A percentile compares a stretch with the other conserved stretches of the same genome.
Conservation (phyloP, 31 red algal genomes). For the Porphyra umbilicalis region DNA sequence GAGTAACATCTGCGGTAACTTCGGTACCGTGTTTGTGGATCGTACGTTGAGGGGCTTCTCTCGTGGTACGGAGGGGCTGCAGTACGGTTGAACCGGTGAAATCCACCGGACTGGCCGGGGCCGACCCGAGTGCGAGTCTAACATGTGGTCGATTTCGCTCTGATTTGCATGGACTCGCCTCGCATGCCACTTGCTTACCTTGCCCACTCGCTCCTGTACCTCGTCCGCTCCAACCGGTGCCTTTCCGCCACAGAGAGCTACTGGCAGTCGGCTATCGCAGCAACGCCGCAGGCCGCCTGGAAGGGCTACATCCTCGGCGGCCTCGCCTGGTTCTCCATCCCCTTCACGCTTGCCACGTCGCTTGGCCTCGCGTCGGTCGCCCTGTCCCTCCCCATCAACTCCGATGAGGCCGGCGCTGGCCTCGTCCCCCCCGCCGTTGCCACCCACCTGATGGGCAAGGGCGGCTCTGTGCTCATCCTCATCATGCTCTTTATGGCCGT, state of each 20-base stretch:
- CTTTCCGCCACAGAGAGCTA: conserved; percentile 8
- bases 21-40: conserved; percentile 65
- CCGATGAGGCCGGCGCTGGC: conserved; percentile 30
- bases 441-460: conserved; percentile 56
- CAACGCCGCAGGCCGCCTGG: conserved; percentile 71
- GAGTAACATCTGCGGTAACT: conserved; percentile 76
- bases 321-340: conserved; percentile 83
- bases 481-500: conserved; percentile 91
- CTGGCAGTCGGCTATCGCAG: conserved; percentile 83
- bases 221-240: too few species aligned
- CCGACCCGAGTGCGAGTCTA: not conserved
- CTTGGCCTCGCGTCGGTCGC: conserved; percentile 64
- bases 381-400: conserved; percentile 50
- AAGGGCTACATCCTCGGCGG: conserved; percentile 83
- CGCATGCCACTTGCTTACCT: not conserved
- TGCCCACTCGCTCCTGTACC: too few species aligned
- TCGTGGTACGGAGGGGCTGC: not conserved
- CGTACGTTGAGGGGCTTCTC: conserved; percentile 4
- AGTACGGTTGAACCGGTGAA: too few species aligned
- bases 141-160: not conserved
- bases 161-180: not conserved
- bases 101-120: not conserved
- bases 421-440: conserved; percentile 74
- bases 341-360: conserved; percentile 71
- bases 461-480: conserved; percentile 56